A percentile compares a stretch with the other conserved stretches of the same genome.
Conservation (phyloP, 352 stramenopile species). For the Phytopythium oedochilum region DNA sequence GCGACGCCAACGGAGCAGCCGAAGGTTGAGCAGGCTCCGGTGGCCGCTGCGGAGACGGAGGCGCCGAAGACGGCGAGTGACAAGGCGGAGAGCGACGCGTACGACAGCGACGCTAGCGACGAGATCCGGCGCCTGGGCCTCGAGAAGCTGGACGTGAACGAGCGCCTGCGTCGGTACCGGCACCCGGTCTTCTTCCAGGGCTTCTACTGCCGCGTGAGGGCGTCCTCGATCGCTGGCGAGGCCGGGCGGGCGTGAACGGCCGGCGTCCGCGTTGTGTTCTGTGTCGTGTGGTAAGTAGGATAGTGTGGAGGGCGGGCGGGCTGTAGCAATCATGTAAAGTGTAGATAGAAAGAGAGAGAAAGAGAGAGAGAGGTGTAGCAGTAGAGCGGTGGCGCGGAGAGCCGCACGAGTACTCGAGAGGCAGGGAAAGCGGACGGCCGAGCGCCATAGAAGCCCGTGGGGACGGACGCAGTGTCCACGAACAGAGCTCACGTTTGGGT, state of each 20-base stretch:
- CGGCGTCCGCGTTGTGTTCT: too few species aligned
- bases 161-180: slow-evolving; percentile 19
- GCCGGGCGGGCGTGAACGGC: not conserved
- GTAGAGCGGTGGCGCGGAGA: too few species aligned
- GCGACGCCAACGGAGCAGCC: not conserved
- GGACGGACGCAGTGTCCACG: too few species aligned
- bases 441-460: too few species aligned
- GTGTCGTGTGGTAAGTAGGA: too few species aligned
- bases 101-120: slow-evolving; percentile 5
- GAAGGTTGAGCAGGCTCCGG: not conserved
- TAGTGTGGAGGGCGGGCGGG: too few species aligned
- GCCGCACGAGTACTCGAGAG: too few species aligned
- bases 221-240: not conserved
- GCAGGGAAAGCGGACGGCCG: too few species aligned
- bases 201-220: slow-evolving; percentile 19
- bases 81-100: slow-evolving; percentile 3
- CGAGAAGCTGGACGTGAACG: slow-evolving; percentile 21
- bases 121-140: slow-evolving; percentile 8
- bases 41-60: slow-evolving; percentile 11
- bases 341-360: too few species aligned
- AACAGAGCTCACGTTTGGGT: too few species aligned
- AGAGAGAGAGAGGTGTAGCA: too few species aligned
- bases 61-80: slow-evolving; percentile 4
- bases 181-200: slow-evolving; percentile 30
- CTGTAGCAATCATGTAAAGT: too few species aligned